Conservation (phyloP, 2,329 filamentous ascomycete genomes). For the Cercospora sojina region DNA sequence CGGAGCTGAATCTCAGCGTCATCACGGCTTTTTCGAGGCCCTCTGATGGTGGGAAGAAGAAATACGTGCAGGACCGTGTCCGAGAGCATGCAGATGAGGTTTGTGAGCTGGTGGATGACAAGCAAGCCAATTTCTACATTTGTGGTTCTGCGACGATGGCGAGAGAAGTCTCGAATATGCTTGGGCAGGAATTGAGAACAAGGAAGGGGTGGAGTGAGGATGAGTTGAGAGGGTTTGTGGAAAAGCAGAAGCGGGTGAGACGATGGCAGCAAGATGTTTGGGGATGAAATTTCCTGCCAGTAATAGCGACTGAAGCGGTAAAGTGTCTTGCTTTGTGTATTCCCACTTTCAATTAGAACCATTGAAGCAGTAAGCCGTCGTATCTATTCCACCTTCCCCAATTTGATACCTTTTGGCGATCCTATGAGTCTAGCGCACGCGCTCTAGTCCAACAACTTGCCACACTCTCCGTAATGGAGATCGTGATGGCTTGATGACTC, state of each 20-base stretch:
- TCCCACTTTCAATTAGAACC: background rate
- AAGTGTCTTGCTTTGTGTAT: background rate
- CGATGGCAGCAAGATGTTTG: slow-evolving; percentile 33
- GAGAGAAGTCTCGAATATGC: slow-evolving; percentile 44
- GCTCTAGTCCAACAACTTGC: background rate
- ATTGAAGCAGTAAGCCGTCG: background rate
- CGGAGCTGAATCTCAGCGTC: slow-evolving; percentile 32
- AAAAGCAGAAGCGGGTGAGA: slow-evolving; percentile 29
- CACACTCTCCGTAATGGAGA: background rate
- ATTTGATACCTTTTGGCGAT: background rate
- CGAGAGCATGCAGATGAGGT: slow-evolving; percentile 36
- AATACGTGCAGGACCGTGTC: slow-evolving; percentile 44
- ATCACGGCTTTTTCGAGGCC: slow-evolving; percentile 39
- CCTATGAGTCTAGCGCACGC: background rate
- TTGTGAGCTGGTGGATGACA: slow-evolving; percentile 34
- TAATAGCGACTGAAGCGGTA: background rate
- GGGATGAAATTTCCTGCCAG: slow-evolving; percentile 17
- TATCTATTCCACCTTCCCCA: background rate
- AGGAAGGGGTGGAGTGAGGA: slow-evolving; percentile 22
- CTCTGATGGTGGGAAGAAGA: slow-evolving; percentile 24
- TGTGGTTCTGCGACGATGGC: slow-evolving; percentile 46
- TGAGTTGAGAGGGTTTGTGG: slow-evolving; percentile 22
- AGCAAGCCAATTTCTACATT: slow-evolving; percentile 44
- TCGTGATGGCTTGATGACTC: background rate
- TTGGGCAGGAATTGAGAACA: slow-evolving; percentile 17